Conservation (phyloP, 805 yeast species). For the Hemisphaericaspora nanyangensis region DNA sequence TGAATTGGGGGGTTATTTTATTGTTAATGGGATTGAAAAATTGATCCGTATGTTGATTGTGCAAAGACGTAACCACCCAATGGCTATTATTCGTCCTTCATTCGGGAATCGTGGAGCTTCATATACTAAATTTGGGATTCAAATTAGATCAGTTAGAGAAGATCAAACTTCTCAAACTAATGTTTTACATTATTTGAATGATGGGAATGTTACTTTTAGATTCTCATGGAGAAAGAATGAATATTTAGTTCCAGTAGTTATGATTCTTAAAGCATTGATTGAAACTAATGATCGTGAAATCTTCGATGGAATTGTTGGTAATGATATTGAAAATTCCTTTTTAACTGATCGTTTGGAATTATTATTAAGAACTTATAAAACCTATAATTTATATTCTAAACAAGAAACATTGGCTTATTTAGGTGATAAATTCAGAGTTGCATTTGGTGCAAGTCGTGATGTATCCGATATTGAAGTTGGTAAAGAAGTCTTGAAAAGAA, state of each 20-base stretch:
- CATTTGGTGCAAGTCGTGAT: slow-evolving; percentile 84
- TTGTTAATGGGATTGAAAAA: slow-evolving; percentile 95
- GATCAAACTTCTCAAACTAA: slow-evolving; percentile 98
- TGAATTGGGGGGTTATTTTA: slow-evolving; percentile 94
- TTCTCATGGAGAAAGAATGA: slow-evolving; percentile 97
- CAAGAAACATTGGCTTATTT: slow-evolving; percentile 89
- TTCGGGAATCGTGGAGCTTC: slow-evolving; percentile 91
- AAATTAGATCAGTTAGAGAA: slow-evolving; percentile 89
- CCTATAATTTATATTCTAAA: slow-evolving; percentile 71
- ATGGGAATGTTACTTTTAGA: slow-evolving; percentile 94
- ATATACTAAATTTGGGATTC: slow-evolving; percentile 87
- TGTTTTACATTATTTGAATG: slow-evolving; percentile 91
- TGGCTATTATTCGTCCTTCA: slow-evolving; percentile 95
- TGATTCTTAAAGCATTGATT: slow-evolving; percentile 84
- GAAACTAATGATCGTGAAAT: slow-evolving; percentile 94
- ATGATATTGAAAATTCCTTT: slow-evolving; percentile 83
- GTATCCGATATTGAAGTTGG: slow-evolving; percentile 90
- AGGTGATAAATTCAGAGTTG: slow-evolving; percentile 95
- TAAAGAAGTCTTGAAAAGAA: slow-evolving; percentile 70
- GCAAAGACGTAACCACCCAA: slow-evolving; percentile 95
- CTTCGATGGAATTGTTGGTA: slow-evolving; percentile 92
- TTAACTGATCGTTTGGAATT: slow-evolving; percentile 97
- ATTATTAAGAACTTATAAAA: slow-evolving; percentile 81
- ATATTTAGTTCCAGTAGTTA: slow-evolving; percentile 86
- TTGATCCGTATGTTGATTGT: slow-evolving; percentile 95